Percentiles rank a stretch among this genome's conserved stretches.
Conservation (phyloP, 768 basidiomycete species). For the Boletus edulis region DNA sequence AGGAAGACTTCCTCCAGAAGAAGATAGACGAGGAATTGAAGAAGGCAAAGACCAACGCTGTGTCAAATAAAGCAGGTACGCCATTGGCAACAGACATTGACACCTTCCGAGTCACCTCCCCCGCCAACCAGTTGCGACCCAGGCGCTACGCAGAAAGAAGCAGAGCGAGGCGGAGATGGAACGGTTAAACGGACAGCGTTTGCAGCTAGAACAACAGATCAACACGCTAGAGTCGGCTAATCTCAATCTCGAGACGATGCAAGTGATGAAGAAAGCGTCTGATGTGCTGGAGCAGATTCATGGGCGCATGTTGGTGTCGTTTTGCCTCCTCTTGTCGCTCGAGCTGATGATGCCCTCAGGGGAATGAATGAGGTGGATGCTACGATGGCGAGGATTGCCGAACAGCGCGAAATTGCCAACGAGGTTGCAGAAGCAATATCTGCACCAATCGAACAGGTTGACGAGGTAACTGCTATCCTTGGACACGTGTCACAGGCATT, state of each 20-base stretch:
- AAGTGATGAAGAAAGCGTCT: slow-evolving; percentile 94
- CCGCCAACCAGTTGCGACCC: slow-evolving; percentile 65
- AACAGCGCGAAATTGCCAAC: slow-evolving; percentile 88
- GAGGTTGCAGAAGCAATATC: slow-evolving; percentile 92
- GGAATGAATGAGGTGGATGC: slow-evolving; percentile 85
- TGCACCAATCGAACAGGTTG: slow-evolving; percentile 61
- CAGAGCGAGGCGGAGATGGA: slow-evolving; percentile 84
- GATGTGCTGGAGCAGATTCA: slow-evolving; percentile 89
- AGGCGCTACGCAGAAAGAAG: slow-evolving; percentile 93
- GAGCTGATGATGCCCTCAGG: slow-evolving; percentile 39
- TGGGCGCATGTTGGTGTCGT: slow-evolving; percentile 70
- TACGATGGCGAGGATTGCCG: slow-evolving; percentile 83
- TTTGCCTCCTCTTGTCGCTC: background rate
- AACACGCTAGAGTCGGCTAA: slow-evolving; percentile 97
- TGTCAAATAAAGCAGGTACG: slow-evolving; percentile 90
- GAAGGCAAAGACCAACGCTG: slow-evolving; percentile 91
- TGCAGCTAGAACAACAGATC: slow-evolving; percentile 95
- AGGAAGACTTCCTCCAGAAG: slow-evolving; percentile 94
- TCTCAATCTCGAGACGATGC: slow-evolving; percentile 96
- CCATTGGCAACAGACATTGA: background rate
- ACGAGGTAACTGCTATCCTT: slow-evolving; percentile 58
- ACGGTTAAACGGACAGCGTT: slow-evolving; percentile 74
- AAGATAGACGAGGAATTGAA: slow-evolving; percentile 93
- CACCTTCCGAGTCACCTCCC: slow-evolving; percentile 10
- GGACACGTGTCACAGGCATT: background rate